These are phyloP conservation scores for Trichoderma sp. DNA, from an alignment of 2,329 filamentous ascomycete genomes.

Conservation along the genomic window DNA sequence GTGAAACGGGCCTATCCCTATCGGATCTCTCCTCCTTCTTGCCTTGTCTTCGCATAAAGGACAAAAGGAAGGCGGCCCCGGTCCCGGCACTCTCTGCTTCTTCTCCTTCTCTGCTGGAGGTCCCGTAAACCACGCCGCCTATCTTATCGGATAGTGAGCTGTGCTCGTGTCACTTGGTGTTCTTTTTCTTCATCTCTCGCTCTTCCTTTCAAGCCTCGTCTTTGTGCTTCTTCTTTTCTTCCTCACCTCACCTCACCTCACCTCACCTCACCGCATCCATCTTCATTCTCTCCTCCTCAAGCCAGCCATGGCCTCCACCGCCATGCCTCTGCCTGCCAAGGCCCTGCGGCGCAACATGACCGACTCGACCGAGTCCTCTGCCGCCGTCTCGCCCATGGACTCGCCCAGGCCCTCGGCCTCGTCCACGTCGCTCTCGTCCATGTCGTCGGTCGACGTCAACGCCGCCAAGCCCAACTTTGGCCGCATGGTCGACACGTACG, in stretches of 20 bases:
- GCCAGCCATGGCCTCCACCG: conserved; percentile 50
- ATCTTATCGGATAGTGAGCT: conserved; percentile 23
- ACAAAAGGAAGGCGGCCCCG: conserved; percentile 10
- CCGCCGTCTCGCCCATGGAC: conserved; percentile 59
- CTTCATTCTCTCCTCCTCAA: background rate
- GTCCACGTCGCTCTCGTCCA: conserved; percentile 87
- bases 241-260: background rate
- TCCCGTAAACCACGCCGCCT: conserved; percentile 6
- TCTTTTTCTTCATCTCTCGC: background rate
- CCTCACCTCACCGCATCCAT: background rate
- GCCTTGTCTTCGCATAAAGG: background rate
- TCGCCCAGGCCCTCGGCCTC: conserved; percentile 69
- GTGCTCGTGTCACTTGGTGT: conserved; percentile 2
- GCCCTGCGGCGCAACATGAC: conserved; percentile 53
- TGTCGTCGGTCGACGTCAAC: conserved; percentile 64
- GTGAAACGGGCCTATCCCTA: background rate
- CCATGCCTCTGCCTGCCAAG: conserved; percentile 42
- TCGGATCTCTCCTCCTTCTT: background rate
- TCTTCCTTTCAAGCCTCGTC: background rate
- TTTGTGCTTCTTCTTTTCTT: background rate
- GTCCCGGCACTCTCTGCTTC: background rate
- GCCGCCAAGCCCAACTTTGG: conserved; percentile 53
- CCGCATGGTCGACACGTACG: conserved; percentile 85
- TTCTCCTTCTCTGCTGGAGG: background rate
- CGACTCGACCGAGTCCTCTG: conserved; percentile 57